phyloP scores from a whole-genome alignment of 768 basidiomycete genomes.

The Xerocomellus intermedius region DNA sequence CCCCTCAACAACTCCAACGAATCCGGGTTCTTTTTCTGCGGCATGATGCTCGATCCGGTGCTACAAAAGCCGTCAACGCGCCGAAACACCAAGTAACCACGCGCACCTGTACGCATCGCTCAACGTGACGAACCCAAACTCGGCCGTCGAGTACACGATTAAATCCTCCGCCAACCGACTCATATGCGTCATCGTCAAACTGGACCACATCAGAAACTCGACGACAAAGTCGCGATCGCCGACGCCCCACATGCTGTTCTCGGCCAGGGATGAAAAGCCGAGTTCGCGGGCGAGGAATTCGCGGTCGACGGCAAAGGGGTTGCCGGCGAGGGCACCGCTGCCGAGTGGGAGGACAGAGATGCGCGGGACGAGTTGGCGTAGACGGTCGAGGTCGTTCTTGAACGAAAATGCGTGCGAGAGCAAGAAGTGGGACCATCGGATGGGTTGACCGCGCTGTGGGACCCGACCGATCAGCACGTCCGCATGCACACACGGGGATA shows the following conservation, averaged over 20 bases:
- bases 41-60: slow-evolving; percentile 99
- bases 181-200: slow-evolving; percentile 88
- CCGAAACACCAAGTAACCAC: neutral
- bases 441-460: slow-evolving; percentile 89
- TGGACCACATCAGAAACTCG: slow-evolving; percentile 97
- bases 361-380: slow-evolving; percentile 80
- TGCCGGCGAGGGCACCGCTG: slow-evolving; percentile 92
- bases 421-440: slow-evolving; percentile 97
- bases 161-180: slow-evolving; percentile 95
- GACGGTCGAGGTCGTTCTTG: slow-evolving; percentile 82
- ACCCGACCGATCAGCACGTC: neutral
- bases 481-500: neutral
- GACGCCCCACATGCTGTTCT: slow-evolving; percentile 97
- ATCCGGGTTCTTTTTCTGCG: slow-evolving; percentile 99
- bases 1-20: slow-evolving; percentile 94
- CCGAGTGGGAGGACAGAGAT: slow-evolving; percentile 94
- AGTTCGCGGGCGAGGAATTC: slow-evolving; percentile 90
- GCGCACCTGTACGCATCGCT: slow-evolving; percentile 94
- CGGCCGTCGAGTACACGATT: slow-evolving; percentile 94
- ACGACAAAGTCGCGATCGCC: slow-evolving; percentile 96
- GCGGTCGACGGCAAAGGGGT: slow-evolving; percentile 92
- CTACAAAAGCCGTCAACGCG: slow-evolving; percentile 39
- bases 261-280: slow-evolving; percentile 82
- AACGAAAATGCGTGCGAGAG: slow-evolving; percentile 95
- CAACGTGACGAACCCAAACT: slow-evolving; percentile 95